Conservation (phyloP, 2,329 filamentous ascomycete species). For the Kalaharituber pfeilii region DNA sequence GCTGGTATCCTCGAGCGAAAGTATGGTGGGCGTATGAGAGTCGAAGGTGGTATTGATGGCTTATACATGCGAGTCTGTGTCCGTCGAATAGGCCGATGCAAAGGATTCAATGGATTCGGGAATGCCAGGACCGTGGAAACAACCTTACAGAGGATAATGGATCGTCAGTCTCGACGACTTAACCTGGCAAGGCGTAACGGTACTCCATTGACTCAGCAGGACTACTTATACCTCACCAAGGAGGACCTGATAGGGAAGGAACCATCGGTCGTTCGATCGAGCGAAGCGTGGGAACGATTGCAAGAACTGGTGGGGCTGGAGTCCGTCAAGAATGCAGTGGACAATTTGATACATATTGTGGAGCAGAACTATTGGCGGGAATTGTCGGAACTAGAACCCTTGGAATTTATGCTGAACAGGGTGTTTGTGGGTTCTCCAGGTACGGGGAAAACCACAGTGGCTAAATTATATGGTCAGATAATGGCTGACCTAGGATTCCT, state of each 20-base stretch:
- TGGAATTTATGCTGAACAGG: constrained; percentile 47
- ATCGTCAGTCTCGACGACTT: constrained; percentile 43
- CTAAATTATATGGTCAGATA: constrained; percentile 52
- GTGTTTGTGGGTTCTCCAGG: constrained; percentile 57
- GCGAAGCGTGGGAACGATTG: constrained; percentile 42
- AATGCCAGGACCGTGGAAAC: constrained; percentile 57
- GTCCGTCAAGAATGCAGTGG: constrained; percentile 45
- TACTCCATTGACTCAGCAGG: constrained; percentile 25
- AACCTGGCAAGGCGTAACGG: not conserved
- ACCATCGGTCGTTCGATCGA: constrained; percentile 38
- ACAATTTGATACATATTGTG: constrained; percentile 43
- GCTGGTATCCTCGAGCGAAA: constrained; percentile 36
- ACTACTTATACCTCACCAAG: constrained; percentile 44
- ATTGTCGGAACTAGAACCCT: constrained; percentile 39
- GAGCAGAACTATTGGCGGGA: constrained; percentile 49
- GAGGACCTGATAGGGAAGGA: constrained; percentile 58
- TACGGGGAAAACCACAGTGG: constrained; percentile 60
- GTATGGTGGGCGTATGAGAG: constrained; percentile 38
- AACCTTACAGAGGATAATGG: constrained; percentile 34
- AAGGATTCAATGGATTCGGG: constrained; percentile 50
- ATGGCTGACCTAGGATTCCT: constrained; percentile 49
- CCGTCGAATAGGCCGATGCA: constrained; percentile 42
- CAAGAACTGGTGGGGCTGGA: constrained; percentile 41
- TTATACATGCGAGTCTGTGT: constrained; percentile 46
- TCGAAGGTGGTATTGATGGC: constrained; percentile 41